These are phyloP conservation scores for Nidularia sp. DNA, from an alignment of 768 basidiomycete genomes.

Conservation along the genomic window DNA sequence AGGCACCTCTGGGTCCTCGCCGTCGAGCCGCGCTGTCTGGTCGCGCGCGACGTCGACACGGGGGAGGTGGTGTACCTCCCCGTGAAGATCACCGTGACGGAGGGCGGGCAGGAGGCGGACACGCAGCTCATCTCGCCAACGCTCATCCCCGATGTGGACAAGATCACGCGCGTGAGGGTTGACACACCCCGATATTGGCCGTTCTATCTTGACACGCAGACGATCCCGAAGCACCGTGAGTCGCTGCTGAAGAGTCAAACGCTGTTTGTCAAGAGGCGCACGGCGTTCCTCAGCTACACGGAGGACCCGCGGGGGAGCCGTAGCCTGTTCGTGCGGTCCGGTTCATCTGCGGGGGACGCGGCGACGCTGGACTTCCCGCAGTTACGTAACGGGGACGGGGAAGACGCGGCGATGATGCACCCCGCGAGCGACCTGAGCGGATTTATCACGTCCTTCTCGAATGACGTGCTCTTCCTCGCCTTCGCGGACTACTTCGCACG, in stretches of 20 bases:
- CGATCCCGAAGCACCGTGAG: slow-evolving; percentile 62
- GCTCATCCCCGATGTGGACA: slow-evolving; percentile 84
- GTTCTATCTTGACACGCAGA: slow-evolving; percentile 75
- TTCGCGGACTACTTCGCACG: slow-evolving; percentile 79
- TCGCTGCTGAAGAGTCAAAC: slow-evolving; percentile 75
- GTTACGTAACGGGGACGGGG: slow-evolving; percentile 36
- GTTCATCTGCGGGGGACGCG: slow-evolving; percentile 78
- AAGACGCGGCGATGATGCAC: slow-evolving; percentile 42
- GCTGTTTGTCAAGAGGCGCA: slow-evolving; percentile 86
- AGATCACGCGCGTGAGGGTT: slow-evolving; percentile 75
- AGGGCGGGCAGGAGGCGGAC: slow-evolving; percentile 56
- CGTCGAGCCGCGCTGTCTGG: slow-evolving; percentile 88
- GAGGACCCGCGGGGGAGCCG: slow-evolving; percentile 93
- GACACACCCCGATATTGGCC: slow-evolving; percentile 97
- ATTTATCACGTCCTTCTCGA: slow-evolving; percentile 85
- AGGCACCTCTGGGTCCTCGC: slow-evolving; percentile 97
- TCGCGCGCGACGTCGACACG: slow-evolving; percentile 90
- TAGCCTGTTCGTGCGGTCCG: slow-evolving; percentile 85
- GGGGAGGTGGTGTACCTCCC: slow-evolving; percentile 90
- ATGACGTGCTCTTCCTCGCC: slow-evolving; percentile 72
- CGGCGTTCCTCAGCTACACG: slow-evolving; percentile 89
- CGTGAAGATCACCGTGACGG: slow-evolving; percentile 78
- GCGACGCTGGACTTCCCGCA: slow-evolving; percentile 85
- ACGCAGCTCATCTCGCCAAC: slow-evolving; percentile 89
- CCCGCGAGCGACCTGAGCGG: slow-evolving; percentile 74